Percentiles rank a stretch among this genome's conserved stretches.
phyloP scores from a whole-genome alignment of 1,139 yeast genomes.

The Blastobotrys niveus region DNA sequence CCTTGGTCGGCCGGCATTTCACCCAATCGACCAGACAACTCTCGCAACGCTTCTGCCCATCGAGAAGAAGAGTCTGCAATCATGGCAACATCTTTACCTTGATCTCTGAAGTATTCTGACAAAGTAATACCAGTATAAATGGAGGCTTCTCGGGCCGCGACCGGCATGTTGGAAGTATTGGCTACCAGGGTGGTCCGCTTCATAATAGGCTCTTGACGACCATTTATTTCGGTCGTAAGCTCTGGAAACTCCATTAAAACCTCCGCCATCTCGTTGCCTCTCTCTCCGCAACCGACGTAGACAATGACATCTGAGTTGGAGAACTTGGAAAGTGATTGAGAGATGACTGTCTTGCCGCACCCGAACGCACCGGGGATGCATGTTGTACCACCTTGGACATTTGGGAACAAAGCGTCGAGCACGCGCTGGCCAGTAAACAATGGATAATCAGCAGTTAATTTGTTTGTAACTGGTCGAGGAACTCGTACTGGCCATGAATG shows the following conservation, averaged over 20 bases:
- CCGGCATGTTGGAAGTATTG: conserved; percentile 99
- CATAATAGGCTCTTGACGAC: conserved; percentile 98
- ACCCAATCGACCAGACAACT: conserved; percentile 98
- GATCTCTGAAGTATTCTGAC: conserved; percentile 99
- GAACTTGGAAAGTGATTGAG: conserved; percentile 93
- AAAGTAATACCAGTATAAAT: conserved; percentile 97
- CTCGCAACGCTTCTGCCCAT: conserved; percentile 99
- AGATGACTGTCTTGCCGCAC: conserved; percentile 98
- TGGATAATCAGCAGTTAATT: conserved; percentile 88
- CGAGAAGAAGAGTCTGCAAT: conserved; percentile 99
- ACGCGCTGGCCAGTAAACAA: conserved; percentile 98
- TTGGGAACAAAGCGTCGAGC: conserved; percentile 92
- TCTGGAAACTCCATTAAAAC: conserved; percentile 99
- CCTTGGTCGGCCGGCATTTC: conserved; percentile 99
- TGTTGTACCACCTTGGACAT: conserved; percentile 99
- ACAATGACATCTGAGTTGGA: conserved; percentile 52
- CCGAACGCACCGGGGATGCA: conserved; percentile 99
- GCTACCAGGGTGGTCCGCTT: conserved; percentile 98
- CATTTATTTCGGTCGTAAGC: conserved; percentile 80
- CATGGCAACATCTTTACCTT: conserved; percentile 98
- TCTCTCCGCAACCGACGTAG: conserved; percentile 51
- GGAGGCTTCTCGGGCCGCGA: conserved; percentile 99
- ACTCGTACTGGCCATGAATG: conserved; percentile 99
- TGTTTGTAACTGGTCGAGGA: conserved; percentile 96
- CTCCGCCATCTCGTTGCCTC: conserved; percentile 99